Evolutionary conservation across 352 stramenopile genomes (phyloP).

Genomic region (Phytophthora pluvialis): DNA sequence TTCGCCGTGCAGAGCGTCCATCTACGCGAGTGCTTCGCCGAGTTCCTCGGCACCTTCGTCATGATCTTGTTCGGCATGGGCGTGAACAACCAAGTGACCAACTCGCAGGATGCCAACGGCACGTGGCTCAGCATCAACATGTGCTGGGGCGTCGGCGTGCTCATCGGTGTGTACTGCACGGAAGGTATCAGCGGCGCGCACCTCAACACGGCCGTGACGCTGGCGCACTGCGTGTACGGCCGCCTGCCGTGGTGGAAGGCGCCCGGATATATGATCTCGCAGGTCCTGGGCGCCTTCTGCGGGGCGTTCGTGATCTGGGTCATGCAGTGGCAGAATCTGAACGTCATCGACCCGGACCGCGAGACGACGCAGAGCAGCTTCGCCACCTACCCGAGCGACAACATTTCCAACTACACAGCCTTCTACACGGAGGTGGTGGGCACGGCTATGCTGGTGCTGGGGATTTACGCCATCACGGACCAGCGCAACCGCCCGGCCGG

Average conservation of each 20-base stretch:
- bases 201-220: conserved; percentile 2
- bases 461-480: conserved; percentile 58
- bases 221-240: conserved; percentile 7
- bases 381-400: conserved; percentile 46
- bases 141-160: conserved; percentile 49
- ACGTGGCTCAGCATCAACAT: conserved; percentile 66
- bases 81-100: conserved; percentile 60
- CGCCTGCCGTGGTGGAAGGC: conserved; percentile 35
- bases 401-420: conserved; percentile 51
- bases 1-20: conserved; percentile 39
- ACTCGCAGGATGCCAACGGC: conserved; percentile 50
- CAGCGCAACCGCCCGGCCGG: conserved; percentile 46
- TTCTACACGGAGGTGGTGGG: conserved; percentile 62
- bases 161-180: conserved; percentile 61
- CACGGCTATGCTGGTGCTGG: conserved; percentile 52
- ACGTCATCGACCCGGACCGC: conserved; percentile 50
- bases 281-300: conserved; percentile 46
- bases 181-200: conserved; percentile 3
- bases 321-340: conserved; percentile 55
- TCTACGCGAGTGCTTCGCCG: conserved; percentile 47
- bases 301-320: conserved; percentile 47
- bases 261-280: conserved; percentile 48
- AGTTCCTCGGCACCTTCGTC: conserved; percentile 51
- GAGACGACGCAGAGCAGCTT: conserved; percentile 44
- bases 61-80: conserved; percentile 39